Conservation (phyloP, 345 rosid species). For the Salix arbutifolia region DNA sequence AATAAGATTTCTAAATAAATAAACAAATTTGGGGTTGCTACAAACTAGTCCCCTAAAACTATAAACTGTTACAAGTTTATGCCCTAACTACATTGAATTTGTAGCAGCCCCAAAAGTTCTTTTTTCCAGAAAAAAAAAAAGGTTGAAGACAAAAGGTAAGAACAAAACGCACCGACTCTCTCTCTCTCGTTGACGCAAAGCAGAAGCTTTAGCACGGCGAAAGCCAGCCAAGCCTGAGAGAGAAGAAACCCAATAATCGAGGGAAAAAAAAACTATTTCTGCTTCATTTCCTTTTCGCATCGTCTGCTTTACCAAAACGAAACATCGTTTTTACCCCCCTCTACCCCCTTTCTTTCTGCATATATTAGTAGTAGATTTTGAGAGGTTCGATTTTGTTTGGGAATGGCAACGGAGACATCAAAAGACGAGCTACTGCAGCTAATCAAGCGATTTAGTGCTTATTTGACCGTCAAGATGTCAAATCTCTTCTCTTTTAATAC, state of each 20-base stretch:
- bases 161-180: neutral
- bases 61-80: no score
- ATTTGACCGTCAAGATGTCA: constrained; percentile 64
- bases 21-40: no score
- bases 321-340: neutral
- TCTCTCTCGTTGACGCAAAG: neutral
- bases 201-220: neutral
- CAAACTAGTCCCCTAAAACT: no score
- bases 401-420: constrained; percentile 32
- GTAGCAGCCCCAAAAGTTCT: no score
- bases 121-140: no score
- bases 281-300: neutral
- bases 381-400: neutral
- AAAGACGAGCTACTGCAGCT: constrained; percentile 77
- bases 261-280: neutral
- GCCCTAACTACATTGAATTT: no score
- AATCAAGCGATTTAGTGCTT: constrained; percentile 86
- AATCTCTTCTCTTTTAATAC: constrained; percentile 57
- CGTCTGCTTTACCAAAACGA: neutral
- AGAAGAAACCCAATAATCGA: neutral
- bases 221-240: neutral
- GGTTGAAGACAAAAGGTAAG: neutral
- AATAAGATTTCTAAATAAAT: no score
- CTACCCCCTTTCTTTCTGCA: neutral
- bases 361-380: neutral